Evolutionary conservation across 2,329 filamentous ascomycete species (phyloP).

Genomic region (Hypoxylon sp.): DNA sequence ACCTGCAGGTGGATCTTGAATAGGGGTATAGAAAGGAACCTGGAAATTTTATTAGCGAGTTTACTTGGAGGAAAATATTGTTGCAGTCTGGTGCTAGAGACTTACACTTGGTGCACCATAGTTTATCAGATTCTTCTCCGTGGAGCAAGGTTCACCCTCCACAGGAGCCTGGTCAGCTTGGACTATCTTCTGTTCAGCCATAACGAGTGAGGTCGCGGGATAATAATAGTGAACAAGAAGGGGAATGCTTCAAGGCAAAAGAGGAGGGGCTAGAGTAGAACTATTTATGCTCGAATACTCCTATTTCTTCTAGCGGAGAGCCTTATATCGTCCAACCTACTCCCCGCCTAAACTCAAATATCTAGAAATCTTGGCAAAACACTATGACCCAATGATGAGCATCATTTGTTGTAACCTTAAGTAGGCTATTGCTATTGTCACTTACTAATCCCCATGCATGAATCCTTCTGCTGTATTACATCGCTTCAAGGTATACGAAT

Average conservation of each 20-base stretch:
- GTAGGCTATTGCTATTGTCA: slow-evolving; percentile 8
- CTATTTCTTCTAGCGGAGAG: neutral
- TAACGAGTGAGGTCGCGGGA: slow-evolving; percentile 5
- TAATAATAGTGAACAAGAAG: neutral
- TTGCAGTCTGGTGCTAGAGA: neutral
- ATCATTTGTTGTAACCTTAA: slow-evolving; percentile 5
- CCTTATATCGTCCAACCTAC: neutral
- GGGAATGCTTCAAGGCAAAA: neutral
- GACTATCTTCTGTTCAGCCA: slow-evolving; percentile 39
- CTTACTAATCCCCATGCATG: slow-evolving; percentile 37
- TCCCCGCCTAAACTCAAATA: slow-evolving; percentile 9
- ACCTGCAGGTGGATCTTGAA: slow-evolving; percentile 45
- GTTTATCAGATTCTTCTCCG: slow-evolving; percentile 45
- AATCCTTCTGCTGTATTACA: slow-evolving; percentile 7
- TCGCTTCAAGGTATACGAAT: neutral
- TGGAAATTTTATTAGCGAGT: slow-evolving; percentile 15
- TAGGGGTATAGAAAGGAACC: slow-evolving; percentile 43
- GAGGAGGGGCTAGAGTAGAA: neutral
- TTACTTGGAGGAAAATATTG: neutral
- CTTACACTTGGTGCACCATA: slow-evolving; percentile 45
- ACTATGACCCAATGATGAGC: slow-evolving; percentile 12
- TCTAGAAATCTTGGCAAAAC: slow-evolving; percentile 18
- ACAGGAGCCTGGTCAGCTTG: slow-evolving; percentile 47
- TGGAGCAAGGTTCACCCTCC: slow-evolving; percentile 38
- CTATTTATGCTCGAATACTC: slow-evolving; percentile 17